Evolutionary conservation across 306 rosid species (phyloP).

Genomic region (Vigna mungo): DNA sequence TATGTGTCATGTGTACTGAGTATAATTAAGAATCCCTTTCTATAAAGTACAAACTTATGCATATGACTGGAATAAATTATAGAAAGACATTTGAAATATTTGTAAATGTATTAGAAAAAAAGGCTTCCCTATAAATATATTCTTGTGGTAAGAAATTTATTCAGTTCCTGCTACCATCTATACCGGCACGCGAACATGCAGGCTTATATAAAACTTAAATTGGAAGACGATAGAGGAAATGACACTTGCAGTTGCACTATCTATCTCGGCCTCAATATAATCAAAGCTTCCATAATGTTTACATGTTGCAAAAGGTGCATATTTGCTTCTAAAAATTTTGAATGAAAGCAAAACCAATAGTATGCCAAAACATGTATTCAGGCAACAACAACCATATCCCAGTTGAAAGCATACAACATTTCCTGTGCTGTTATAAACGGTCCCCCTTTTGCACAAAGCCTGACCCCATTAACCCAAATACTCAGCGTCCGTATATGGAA

Average conservation of each 20-base stretch:
- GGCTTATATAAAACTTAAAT: constrained; percentile 56
- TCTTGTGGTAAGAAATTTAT: neutral
- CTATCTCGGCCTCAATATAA: constrained; percentile 68
- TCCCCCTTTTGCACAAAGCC: constrained; percentile 20
- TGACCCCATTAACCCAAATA: constrained; percentile 2
- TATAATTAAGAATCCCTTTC: neutral
- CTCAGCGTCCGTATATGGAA: neutral
- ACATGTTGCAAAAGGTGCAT: constrained; percentile 69
- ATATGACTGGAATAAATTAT: neutral
- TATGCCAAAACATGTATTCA: constrained; percentile 15
- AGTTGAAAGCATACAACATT: constrained; percentile 34
- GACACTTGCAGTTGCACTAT: constrained; percentile 63
- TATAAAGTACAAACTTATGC: neutral
- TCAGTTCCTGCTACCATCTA: neutral
- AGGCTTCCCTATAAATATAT: neutral
- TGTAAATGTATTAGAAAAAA: neutral
- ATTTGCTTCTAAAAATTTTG: constrained; percentile 73
- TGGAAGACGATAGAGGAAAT: constrained; percentile 68
- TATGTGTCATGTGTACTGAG: neutral
- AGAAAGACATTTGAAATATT: neutral
- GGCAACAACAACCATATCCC: constrained; percentile 3
- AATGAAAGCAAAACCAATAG: constrained; percentile 2
- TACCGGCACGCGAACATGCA: neutral
- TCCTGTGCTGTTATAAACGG: neutral
- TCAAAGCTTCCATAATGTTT: constrained; percentile 72